phyloP scores from a whole-genome alignment of 1,139 yeast species.

The Zygosaccharomyces pseudobailii region DNA sequence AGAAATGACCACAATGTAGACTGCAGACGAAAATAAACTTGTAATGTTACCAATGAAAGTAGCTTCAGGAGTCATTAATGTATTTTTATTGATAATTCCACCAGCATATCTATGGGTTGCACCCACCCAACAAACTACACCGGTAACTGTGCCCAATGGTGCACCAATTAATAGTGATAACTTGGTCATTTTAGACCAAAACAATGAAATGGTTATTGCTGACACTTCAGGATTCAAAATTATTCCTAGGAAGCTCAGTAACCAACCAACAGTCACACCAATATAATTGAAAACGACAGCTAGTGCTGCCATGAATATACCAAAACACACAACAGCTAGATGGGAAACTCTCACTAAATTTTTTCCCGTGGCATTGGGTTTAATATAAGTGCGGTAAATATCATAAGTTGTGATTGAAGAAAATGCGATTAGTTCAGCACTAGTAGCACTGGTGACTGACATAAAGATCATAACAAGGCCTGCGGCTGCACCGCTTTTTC shows the following conservation, averaged over 20 bases:
- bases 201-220: conserved; percentile 37
- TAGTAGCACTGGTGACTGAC: conserved; percentile 42
- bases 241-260: conserved; percentile 37
- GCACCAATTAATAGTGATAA: conserved; percentile 37
- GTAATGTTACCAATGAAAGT: conserved; percentile 38
- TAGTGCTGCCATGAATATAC: conserved; percentile 34
- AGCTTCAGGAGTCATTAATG: conserved; percentile 35
- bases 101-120: conserved; percentile 29
- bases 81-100: conserved; percentile 29
- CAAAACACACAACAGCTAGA: conserved; percentile 31
- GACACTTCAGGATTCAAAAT: conserved; percentile 38
- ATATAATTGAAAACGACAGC: conserved; percentile 37
- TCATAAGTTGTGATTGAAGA: conserved; percentile 40
- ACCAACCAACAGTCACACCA: conserved; percentile 36
- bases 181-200: conserved; percentile 48
- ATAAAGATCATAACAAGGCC: conserved; percentile 38
- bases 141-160: conserved; percentile 40
- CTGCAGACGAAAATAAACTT: conserved; percentile 31
- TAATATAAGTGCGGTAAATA: conserved; percentile 37
- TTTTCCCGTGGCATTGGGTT: conserved; percentile 38
- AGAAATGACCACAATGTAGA: conserved; percentile 32
- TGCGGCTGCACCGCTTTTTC: conserved; percentile 38
- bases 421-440: conserved; percentile 40
- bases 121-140: conserved; percentile 42
- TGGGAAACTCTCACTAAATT: conserved; percentile 36